Base-by-base conservation (phyloP, 805 yeast genomes). In the Kluyveromyces aestuarii region DNA sequence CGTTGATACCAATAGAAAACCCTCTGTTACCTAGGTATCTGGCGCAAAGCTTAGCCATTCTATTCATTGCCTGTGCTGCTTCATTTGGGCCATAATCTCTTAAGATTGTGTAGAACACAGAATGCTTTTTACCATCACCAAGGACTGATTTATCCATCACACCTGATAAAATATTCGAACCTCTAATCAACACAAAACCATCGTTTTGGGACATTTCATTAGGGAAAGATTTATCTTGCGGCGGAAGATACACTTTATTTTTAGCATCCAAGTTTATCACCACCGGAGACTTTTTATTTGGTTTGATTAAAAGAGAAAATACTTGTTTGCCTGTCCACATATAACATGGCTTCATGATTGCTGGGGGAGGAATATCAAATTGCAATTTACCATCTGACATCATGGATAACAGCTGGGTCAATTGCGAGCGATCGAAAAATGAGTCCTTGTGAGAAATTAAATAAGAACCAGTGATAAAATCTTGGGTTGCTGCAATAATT, bases 11-110 rank as follows among this genome's bases (percentile, higher is more conserved):
- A 63, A 93, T 95, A 1, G 96, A 88, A 60, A 93, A 93, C 0
- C 99, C 99, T 49, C 97, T 75, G 61, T 90, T 87, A 52, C 98
- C 99, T 61, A 93, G 73, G 66, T 70, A 93, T 60, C 99, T 75
- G 1, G 99, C 98, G 75, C 98, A 90, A 58, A 95, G 70, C 69
- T 95, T 95, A n/a, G 99, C 96, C 98, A 93, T 90, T 64, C 99
- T 76, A 68, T 95, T 91, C 99, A 93, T 93, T 6, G 98, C 96
- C 25, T 71, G 72, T 2, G 96, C 96, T 1, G 99, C 98, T 58
- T 85, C 96, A 55, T 82, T 84, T 6, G 99, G 86, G n/a, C 99
- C 99, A 65, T 84, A 90, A 64, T 93, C 99, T 69, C 99, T 76
- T 51, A 93, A 70, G 55, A 93, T 93, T 0, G 97, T 88, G 64